Conservation (phyloP, 1,284 basidiomycete genomes). For the Melampsora americana region DNA sequence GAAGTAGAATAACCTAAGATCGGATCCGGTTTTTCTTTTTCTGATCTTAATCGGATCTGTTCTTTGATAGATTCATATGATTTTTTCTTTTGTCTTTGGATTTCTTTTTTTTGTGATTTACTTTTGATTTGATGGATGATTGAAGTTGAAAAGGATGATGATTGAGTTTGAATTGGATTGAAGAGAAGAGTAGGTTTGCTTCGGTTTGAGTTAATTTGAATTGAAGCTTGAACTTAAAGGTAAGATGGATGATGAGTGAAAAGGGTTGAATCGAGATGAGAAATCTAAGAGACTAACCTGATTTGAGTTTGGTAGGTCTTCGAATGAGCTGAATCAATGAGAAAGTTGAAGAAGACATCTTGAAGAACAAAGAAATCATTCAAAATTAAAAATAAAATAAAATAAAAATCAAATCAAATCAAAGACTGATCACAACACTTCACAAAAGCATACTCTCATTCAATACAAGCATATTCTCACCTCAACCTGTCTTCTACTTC, state of each 20-base stretch:
- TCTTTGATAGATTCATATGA: conserved; percentile 12
- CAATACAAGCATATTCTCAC: no score
- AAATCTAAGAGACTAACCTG: neutral
- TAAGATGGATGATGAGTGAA: neutral
- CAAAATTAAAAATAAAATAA: no score
- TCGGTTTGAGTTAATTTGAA: neutral
- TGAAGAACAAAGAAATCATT: no score
- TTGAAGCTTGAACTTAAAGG: neutral
- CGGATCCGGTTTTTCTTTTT: conserved; percentile 33
- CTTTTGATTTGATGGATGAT: conserved; percentile 1
- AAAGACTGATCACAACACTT: no score
- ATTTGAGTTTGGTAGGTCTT: neutral
- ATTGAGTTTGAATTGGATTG: neutral
- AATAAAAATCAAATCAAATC: no score
- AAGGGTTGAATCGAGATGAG: no score
- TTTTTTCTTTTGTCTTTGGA: conserved; percentile 12
- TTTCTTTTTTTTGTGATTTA: conserved; percentile 37
- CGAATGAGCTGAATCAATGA: neutral
- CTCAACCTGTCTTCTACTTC: no score
- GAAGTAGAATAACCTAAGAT: conserved; percentile 39
- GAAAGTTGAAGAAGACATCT: neutral
- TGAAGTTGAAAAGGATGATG: conserved; percentile 10
- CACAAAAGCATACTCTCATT: no score
- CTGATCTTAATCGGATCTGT: neutral
- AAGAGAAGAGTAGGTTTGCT: neutral